Conservation (phyloP, 176 grass and related monocot species). For the Pontederia paniculata region DNA sequence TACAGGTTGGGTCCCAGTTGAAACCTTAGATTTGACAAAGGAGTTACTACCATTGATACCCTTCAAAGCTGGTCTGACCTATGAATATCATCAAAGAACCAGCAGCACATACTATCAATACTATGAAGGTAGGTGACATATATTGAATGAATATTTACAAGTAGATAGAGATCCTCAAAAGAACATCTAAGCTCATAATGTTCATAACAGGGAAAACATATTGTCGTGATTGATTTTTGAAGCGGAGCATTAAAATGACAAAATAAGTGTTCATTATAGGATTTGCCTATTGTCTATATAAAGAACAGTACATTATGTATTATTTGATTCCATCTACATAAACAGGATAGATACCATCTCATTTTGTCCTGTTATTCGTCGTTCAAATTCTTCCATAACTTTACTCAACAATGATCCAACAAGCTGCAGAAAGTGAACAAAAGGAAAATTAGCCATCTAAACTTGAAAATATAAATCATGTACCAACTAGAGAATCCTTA, state of each 20-base stretch:
- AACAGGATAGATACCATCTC: constrained; percentile 37
- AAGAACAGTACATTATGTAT: no score
- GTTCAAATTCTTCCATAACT: constrained; percentile 84
- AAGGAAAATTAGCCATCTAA: constrained; percentile 18
- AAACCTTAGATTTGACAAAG: constrained; percentile 79
- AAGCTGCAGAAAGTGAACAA: constrained; percentile 46
- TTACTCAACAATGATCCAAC: constrained; percentile 78
- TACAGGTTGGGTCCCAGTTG: constrained; percentile 33
- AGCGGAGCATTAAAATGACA: no score
- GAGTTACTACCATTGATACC: constrained; percentile 54
- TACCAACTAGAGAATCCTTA: constrained; percentile 23
- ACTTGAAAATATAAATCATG: constrained; percentile 5
- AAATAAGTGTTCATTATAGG: no score
- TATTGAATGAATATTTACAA: no score
- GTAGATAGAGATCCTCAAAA: no score
- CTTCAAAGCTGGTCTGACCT: constrained; percentile 71
- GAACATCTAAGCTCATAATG: no score
- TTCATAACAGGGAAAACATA: no score
- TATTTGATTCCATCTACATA: no score
- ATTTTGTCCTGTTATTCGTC: constrained; percentile 53
- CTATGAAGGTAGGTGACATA: no score
- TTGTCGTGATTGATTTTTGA: no score
- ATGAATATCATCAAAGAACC: not conserved
- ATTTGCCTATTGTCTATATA: no score
- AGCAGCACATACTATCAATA: no score